Evolutionary conservation across 306 rosid species (phyloP).

Genomic region (Begonia masoniana): DNA sequence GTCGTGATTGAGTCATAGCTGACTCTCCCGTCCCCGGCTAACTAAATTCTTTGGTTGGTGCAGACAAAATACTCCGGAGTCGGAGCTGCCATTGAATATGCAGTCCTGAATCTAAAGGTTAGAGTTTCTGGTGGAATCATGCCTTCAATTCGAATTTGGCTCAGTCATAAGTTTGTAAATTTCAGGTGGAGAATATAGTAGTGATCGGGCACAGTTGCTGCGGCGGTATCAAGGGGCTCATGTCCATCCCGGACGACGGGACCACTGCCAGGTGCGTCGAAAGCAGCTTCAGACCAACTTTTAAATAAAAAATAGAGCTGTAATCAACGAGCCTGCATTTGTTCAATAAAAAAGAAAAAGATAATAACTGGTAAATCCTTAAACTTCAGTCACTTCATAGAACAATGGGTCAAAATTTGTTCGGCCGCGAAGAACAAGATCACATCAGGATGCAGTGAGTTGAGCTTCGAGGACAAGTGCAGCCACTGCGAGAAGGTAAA

Average conservation of each 20-base stretch:
- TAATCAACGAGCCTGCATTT: neutral
- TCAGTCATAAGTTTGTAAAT: neutral
- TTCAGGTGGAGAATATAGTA: constrained; percentile 85
- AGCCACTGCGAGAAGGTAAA: constrained; percentile 73
- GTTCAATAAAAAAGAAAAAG: neutral
- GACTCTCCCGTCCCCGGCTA: too few relatives aligned
- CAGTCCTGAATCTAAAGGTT: constrained; percentile 73
- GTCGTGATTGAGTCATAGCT: neutral
- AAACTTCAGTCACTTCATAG: constrained; percentile 67
- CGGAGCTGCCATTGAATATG: constrained; percentile 99
- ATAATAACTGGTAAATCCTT: too few relatives aligned
- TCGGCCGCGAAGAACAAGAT: constrained; percentile 52
- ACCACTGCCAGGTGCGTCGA: constrained; percentile 44
- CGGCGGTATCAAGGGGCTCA: constrained; percentile 95
- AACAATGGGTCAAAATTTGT: constrained; percentile 85
- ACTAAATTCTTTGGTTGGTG: constrained; percentile 4
- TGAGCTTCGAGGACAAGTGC: constrained; percentile 61
- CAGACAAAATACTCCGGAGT: constrained; percentile 75
- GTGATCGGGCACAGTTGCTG: constrained; percentile 95
- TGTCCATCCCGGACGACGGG: constrained; percentile 92
- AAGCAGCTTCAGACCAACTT: neutral
- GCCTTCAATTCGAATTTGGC: too few relatives aligned
- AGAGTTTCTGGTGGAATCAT: neutral
- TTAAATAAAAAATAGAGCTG: neutral
- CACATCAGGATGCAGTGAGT: constrained; percentile 16